Evolutionary conservation across 2,329 filamentous ascomycete genomes (phyloP).

Genomic region (Zymoseptoria pseudotritici): DNA sequence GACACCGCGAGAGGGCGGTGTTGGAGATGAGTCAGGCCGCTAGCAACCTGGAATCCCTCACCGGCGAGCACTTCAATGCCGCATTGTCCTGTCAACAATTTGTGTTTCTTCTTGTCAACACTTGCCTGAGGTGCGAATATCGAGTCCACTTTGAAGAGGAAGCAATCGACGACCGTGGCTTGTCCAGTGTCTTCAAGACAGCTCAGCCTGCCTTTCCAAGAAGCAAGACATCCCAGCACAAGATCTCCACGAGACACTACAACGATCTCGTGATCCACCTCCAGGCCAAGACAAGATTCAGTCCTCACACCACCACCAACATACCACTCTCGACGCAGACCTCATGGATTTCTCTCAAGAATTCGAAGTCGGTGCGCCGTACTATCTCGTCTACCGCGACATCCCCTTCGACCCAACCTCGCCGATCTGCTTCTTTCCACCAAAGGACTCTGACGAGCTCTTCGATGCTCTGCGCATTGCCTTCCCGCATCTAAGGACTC

Average conservation of each 20-base stretch:
- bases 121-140: not conserved
- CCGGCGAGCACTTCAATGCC: not conserved
- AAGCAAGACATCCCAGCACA: no score
- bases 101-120: not conserved
- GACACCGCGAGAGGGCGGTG: no score
- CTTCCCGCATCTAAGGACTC: slow-evolving; percentile 26
- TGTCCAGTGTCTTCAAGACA: no score
- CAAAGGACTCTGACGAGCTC: slow-evolving; percentile 32
- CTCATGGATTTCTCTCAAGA: not conserved
- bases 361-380: slow-evolving; percentile 1
- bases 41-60: not conserved
- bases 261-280: not conserved
- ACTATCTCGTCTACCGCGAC: slow-evolving; percentile 28
- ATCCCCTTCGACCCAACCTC: slow-evolving; percentile 22
- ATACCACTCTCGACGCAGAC: not conserved
- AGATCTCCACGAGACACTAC: no score
- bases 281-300: not conserved
- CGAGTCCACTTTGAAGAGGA: not conserved
- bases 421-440: slow-evolving; percentile 27
- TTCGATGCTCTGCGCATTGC: slow-evolving; percentile 28
- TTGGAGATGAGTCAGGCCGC: no score
- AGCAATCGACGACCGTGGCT: no score
- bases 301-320: not conserved
- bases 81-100: not conserved
- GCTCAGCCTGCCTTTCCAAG: no score